A percentile compares a stretch with the other conserved stretches of the same genome.
phyloP scores from a whole-genome alignment of 495 filamentous ascomycete genomes.

The Astrothelium subdiscretum region DNA sequence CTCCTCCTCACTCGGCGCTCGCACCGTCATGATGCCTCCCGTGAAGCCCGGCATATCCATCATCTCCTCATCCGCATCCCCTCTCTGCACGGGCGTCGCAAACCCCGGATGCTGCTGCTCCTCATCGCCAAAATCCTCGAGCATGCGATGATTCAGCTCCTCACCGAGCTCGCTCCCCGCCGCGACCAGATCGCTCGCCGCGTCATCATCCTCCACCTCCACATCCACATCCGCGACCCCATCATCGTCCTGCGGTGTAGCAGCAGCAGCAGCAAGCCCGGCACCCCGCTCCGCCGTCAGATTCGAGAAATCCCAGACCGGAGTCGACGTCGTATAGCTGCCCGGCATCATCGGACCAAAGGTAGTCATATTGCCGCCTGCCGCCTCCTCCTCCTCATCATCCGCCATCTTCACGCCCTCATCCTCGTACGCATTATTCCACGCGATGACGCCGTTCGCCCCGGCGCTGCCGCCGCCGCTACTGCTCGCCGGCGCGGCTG shows the following conservation, averaged over 20 bases:
- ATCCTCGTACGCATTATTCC: neutral
- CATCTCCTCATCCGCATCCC: neutral
- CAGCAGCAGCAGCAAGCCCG: neutral
- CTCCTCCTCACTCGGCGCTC: neutral
- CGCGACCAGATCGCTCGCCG: constrained; percentile 1
- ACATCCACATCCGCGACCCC: neutral
- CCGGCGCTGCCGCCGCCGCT: no score
- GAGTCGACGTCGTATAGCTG: neutral
- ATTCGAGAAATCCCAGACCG: neutral
- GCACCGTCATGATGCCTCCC: neutral
- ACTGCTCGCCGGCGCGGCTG: no score
- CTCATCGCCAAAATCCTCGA: constrained; percentile 9
- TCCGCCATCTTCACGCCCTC: neutral
- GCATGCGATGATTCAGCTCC: neutral
- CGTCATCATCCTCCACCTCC: neutral
- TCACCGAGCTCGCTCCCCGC: neutral
- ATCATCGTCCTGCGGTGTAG: no score
- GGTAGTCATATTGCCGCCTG: neutral
- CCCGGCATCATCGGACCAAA: neutral
- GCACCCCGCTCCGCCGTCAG: neutral
- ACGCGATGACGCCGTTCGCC: no score
- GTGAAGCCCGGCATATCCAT: neutral
- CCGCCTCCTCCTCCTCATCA: neutral
- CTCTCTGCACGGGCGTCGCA: neutral
- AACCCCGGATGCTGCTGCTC: neutral